Evolutionary conservation across 192 early-diverging fungal genomes (phyloP).

Genomic region (Mortierella hygrophila): DNA sequence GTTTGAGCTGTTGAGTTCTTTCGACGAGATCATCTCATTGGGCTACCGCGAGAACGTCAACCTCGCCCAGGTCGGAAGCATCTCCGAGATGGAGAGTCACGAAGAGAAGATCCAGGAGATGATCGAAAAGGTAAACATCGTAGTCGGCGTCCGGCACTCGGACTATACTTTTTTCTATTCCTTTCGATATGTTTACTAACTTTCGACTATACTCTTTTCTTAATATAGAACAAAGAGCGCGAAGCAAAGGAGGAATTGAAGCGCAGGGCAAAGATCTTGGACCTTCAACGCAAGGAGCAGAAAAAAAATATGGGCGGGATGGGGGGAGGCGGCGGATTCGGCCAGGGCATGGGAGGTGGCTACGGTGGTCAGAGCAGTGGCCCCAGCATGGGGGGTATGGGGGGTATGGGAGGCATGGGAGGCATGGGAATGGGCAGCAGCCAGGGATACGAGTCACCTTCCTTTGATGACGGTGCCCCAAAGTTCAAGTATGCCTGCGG

Average conservation of each 20-base stretch:
- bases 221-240: constrained; percentile 86
- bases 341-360: not conserved
- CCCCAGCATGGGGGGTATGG: constrained; percentile 45
- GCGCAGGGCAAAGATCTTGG: constrained; percentile 88
- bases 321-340: constrained; percentile 55
- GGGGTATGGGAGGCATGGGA: constrained; percentile 64
- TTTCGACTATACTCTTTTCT: not conserved
- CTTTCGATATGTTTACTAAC: not conserved
- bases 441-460: constrained; percentile 30
- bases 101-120: constrained; percentile 97
- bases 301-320: constrained; percentile 71
- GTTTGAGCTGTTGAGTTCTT: constrained; percentile 89
- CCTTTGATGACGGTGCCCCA: constrained; percentile 20
- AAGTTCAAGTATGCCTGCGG: constrained; percentile 18
- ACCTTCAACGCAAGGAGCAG: constrained; percentile 87
- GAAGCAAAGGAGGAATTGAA: constrained; percentile 97
- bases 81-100: constrained; percentile 96
- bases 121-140: constrained; percentile 76
- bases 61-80: constrained; percentile 88
- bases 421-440: constrained; percentile 51
- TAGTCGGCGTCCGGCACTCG: not conserved
- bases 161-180: not conserved
- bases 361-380: constrained; percentile 1
- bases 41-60: constrained; percentile 93
- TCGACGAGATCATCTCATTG: constrained; percentile 94